Evolutionary conservation across 2,329 filamentous ascomycete species (phyloP).

Genomic region (Fusarium sp.): DNA sequence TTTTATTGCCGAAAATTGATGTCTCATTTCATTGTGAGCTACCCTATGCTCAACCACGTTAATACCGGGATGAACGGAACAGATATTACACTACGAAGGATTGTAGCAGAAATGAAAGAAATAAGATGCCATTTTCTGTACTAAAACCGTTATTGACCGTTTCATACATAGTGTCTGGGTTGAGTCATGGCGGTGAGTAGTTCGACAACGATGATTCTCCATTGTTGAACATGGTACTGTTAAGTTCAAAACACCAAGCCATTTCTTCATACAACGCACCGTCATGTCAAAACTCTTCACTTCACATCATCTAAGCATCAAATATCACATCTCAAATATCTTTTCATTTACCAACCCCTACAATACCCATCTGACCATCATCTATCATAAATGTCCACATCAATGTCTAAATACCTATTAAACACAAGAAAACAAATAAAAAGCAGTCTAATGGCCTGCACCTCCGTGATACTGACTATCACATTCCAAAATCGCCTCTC

Average conservation of each 20-base stretch:
- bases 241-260: rapidly evolving
- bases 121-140: not conserved
- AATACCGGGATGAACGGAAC: not conserved
- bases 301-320: not conserved
- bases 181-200: not conserved
- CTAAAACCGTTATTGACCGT: too few relatives aligned
- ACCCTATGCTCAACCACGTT: not conserved
- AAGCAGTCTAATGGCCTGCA: conserved; percentile 32
- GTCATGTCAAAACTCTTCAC: not conserved
- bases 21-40: not conserved
- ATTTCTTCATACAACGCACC: not conserved
- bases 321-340: not conserved
- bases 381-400: conserved; percentile 42
- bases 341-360: not conserved
- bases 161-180: not conserved
- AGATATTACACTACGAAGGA: not conserved
- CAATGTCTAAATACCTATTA: conserved; percentile 40
- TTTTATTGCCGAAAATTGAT: not conserved
- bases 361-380: not conserved
- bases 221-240: not conserved
- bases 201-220: not conserved
- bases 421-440: conserved; percentile 24
- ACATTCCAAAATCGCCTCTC: conserved; percentile 17
- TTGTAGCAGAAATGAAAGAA: not conserved
- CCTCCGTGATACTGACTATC: conserved; percentile 17